Evolutionary conservation across 805 yeast species (phyloP), one percentile per base, ranked within the genome.

Genomic region (Yamadazyma paraphyllophila): DNA sequence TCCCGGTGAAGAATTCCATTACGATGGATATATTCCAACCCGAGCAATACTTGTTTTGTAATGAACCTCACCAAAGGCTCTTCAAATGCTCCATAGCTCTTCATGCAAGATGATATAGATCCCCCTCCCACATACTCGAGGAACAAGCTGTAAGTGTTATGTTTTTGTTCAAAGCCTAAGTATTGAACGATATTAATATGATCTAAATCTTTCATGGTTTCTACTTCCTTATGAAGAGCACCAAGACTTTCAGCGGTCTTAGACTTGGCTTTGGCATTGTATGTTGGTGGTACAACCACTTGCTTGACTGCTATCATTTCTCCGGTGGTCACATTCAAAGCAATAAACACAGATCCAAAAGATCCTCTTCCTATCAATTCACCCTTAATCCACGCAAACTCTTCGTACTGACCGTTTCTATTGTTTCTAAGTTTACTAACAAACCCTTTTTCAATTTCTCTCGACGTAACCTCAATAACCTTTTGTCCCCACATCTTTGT

Each of bases 241-340:
- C 85, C 94, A 37, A 89, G 77, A 1, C 85, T 87, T 46, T 81
- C 90, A 24, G 69, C 63, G 2, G 74, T 67, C 41, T 77, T 75
- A 17, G 73, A 69, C 11, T 40, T 39, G n/a, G 47, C 45, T 11
- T 38, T 39, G n/a, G 49, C 46, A 6, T 50, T 51, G 15, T 48
- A 51, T 12, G 55, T 55, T 9, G 56, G 49, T 0, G 88, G 83
- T 10, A 85, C 83, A 35, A 78, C 83, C 2, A 92, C 97, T 65
- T 94, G 99, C 60, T 94, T 94, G 2, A 94, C 99, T 0, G 99
- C 99, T 70, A 94, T 85, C 96, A 94, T 90, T 58, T 94, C 99
- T 44, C 98, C 98, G 0, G 96, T 89, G 1, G 98, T 94, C 13
- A 90, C 91, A 63, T 94, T 94, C 59, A 94, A 74, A 1, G 96